These are phyloP conservation scores for Mallotus repandus DNA, from an alignment of 441 rosid species.

Conservation along the genomic window DNA sequence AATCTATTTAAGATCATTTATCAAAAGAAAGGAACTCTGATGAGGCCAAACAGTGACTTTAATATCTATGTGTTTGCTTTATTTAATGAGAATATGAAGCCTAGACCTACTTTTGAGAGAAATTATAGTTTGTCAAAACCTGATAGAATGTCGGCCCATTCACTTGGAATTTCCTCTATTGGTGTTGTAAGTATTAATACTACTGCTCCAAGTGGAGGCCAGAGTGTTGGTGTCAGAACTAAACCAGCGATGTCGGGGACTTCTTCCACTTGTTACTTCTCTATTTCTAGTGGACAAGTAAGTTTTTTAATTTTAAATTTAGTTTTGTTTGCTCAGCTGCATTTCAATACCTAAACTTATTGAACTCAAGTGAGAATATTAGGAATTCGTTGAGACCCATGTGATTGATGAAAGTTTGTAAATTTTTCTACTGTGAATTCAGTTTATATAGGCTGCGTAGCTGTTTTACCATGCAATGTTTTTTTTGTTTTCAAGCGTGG, in stretches of 20 bases:
- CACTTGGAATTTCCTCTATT: conserved; percentile 42
- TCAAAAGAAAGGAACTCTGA: conserved; percentile 68
- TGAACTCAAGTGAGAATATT: no score
- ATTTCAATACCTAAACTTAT: no score
- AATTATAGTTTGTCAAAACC: conserved; percentile 90
- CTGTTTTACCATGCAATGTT: no score
- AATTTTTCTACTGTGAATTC: no score
- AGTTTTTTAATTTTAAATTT: conserved; percentile 13
- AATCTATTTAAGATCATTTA: conserved; percentile 61
- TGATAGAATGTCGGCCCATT: conserved; percentile 67
- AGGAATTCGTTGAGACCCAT: no score
- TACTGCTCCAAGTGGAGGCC: conserved; percentile 14
- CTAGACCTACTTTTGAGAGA: conserved; percentile 93
- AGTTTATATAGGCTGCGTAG: no score
- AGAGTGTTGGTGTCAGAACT: conserved; percentile 6
- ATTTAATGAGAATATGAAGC: conserved; percentile 91
- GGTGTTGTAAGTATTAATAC: conserved; percentile 23
- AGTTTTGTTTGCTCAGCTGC: neutral
- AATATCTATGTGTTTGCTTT: conserved; percentile 70
- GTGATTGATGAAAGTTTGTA: no score
- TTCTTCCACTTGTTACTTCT: conserved; percentile 65
- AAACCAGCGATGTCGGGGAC: conserved; percentile 33
- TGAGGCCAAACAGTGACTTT: conserved; percentile 60
- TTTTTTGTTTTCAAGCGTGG: no score
- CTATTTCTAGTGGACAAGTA: conserved; percentile 62